Conservation (phyloP, 441 rosid species). For the Geranium incanum region DNA sequence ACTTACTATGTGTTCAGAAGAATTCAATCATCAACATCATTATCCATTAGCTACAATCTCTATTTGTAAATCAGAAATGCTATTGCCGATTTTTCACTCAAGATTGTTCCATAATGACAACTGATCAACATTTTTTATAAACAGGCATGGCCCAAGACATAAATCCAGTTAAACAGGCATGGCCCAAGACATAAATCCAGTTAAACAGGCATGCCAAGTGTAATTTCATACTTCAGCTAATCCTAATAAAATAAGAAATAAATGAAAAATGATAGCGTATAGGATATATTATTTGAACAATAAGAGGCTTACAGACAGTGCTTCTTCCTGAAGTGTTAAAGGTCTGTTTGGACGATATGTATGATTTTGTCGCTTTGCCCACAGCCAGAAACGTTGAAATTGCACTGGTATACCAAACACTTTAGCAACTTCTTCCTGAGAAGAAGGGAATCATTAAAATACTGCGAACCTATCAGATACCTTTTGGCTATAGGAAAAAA, state of each 20-base stretch:
- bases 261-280: background rate
- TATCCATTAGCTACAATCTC: too few species aligned
- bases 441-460: background rate
- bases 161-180: background rate
- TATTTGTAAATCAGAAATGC: background rate
- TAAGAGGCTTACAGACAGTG: constrained; percentile 31
- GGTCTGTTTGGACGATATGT: constrained; percentile 50
- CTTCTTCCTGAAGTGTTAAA: constrained; percentile 35
- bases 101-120: background rate
- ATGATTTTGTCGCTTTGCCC: constrained; percentile 50
- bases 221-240: background rate
- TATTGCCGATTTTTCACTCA: background rate
- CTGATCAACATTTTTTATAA: background rate
- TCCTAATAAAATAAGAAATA: background rate
- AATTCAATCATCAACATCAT: background rate
- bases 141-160: background rate
- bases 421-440: constrained; percentile 46
- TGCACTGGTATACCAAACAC: constrained; percentile 44
- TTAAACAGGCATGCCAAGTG: background rate
- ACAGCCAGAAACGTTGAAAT: constrained; percentile 50
- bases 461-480: background rate
- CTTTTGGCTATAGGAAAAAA: background rate
- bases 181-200: background rate
- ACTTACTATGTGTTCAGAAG: background rate
- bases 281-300: constrained; percentile 1